Percentiles rank a stretch among this genome's conserved stretches.
These are phyloP conservation scores for Cercospora berteroae DNA, from an alignment of 2,329 filamentous ascomycete species.

Conservation along the genomic window DNA sequence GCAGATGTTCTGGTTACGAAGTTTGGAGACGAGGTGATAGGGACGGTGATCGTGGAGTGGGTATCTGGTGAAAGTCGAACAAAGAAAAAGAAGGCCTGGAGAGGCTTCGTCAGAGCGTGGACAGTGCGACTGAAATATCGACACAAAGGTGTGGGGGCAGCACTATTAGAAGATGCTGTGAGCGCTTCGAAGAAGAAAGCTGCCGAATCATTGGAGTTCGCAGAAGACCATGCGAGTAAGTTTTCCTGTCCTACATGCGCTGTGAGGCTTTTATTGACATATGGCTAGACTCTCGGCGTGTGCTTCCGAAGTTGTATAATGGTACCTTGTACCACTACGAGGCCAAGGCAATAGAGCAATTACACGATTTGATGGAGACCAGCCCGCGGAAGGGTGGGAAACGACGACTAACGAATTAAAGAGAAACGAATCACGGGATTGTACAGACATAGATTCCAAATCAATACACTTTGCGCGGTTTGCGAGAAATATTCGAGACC, in stretches of 20 bases:
- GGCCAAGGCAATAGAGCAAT: constrained; percentile 49
- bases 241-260: constrained; percentile 16
- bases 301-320: constrained; percentile 65
- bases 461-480: constrained; percentile 2
- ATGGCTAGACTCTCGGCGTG: constrained; percentile 47
- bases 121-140: constrained; percentile 70
- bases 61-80: constrained; percentile 48
- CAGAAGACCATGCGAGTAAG: constrained; percentile 73
- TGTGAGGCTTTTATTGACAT: not conserved
- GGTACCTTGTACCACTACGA: constrained; percentile 59
- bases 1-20: constrained; percentile 58
- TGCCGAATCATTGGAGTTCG: constrained; percentile 70
- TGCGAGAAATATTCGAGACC: not conserved
- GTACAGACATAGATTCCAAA: constrained; percentile 8
- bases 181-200: constrained; percentile 65
- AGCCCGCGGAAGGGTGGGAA: constrained; percentile 25
- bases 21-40: constrained; percentile 68
- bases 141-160: constrained; percentile 67
- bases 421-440: constrained; percentile 4
- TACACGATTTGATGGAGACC: constrained; percentile 38
- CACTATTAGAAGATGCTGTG: constrained; percentile 71
- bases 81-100: constrained; percentile 56
- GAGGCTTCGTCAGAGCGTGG: constrained; percentile 77
- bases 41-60: constrained; percentile 66
- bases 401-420: constrained; percentile 14